Conservation (phyloP, 1,284 basidiomycete genomes). For the Heimioporus retisporus region DNA sequence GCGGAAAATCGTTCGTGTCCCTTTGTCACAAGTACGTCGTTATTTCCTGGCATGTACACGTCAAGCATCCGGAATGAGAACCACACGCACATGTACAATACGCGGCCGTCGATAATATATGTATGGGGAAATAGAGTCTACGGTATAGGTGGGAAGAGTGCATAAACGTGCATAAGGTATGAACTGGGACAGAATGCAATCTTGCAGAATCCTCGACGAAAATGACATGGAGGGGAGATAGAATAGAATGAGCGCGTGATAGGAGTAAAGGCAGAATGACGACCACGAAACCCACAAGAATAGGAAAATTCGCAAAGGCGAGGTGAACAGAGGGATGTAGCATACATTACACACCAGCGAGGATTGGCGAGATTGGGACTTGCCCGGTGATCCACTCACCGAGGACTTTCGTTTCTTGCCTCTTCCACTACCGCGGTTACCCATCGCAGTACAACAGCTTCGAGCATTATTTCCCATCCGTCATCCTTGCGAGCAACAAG, state of each 20-base stretch:
- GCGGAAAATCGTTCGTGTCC: too few species aligned
- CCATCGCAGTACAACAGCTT: slow-evolving; percentile 72
- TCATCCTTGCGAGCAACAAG: slow-evolving; percentile 77
- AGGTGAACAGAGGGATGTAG: slow-evolving; percentile 4
- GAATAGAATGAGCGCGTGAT: slow-evolving; percentile 15
- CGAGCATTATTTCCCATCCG: slow-evolving; percentile 87
- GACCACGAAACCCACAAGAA: slow-evolving; percentile 17
- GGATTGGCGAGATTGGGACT: background rate
- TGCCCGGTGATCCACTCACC: slow-evolving; percentile 26
- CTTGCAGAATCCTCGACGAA: background rate
- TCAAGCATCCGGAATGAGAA: slow-evolving; percentile 9
- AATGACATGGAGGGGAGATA: background rate
- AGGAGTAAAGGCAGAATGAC: slow-evolving; percentile 25
- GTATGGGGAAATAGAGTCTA: slow-evolving; percentile 30
- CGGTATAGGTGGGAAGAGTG: slow-evolving; percentile 13
- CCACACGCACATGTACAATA: slow-evolving; percentile 13
- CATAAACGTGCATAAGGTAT: slow-evolving; percentile 2
- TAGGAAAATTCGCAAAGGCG: slow-evolving; percentile 12
- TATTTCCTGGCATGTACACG: too few species aligned
- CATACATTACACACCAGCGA: background rate
- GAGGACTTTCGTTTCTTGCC: slow-evolving; percentile 55
- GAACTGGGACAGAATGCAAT: background rate
- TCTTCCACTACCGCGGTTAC: slow-evolving; percentile 72
- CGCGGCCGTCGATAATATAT: slow-evolving; percentile 22
- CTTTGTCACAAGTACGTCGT: too few species aligned